Evolutionary conservation across 2,329 filamentous ascomycete genomes (phyloP), one percentile per base, ranked within the genome.

Genomic region (Stagonosporopsis tanaceti): DNA sequence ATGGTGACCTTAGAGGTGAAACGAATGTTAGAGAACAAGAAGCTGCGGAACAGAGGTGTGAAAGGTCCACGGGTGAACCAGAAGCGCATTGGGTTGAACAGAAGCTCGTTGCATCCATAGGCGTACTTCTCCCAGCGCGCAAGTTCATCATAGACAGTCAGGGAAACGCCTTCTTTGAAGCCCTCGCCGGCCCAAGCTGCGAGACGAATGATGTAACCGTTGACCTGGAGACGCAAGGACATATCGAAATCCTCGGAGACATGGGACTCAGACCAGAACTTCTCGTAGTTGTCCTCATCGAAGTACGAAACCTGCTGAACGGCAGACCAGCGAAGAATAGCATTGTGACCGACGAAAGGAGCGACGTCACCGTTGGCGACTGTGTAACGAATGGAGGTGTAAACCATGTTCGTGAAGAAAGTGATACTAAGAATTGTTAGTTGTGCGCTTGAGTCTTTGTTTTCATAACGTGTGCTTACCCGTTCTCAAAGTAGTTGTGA

Each of bases 231-330:
- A 40, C 89, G 87, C 1, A 92, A 81, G 15, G 87, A 84, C 75
- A 91, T 89, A 59, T 92, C 89, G 56, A 92, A 92, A 67, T 92
- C 89, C 61, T 92, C 89, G 0, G 88, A 91, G 0, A 92, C 89
- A 70, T 89, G 87, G 9, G 81, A 83, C 70, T 92, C 89, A 20
- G 88, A 90, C 89, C 89, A 92, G 78, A 86, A 91, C 64, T 87
- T 87, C 14, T 87, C 82, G 62, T 85, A 82, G 14, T 83, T 84
- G 51, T 88, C 85, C 52, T 86, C 80, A 41, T 85, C 83, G 47
- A 78, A 60, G 63, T 66, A 85, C 6, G 81, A 80, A 39, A 87
- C 82, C 52, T 83, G 78, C 66, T 87, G 85, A 34, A 87, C 79
- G 14, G 85, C 85, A 57, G 80, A 78, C 89, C 89, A 91, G 34